Conservation (phyloP, 2,329 filamentous ascomycete species). For the Trichoderma atrobrunneum region DNA sequence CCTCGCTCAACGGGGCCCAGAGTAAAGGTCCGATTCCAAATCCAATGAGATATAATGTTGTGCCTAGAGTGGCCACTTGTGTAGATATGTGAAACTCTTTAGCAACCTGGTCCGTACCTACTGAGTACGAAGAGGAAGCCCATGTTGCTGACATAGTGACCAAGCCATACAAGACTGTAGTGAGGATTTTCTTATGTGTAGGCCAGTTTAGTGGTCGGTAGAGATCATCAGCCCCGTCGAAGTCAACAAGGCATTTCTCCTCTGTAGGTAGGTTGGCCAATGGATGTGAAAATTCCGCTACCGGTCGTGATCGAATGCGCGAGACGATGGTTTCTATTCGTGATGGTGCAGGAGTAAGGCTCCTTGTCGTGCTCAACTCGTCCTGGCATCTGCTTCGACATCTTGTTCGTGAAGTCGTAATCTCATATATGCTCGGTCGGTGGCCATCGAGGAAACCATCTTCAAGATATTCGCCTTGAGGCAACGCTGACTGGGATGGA, state of each 20-base stretch:
- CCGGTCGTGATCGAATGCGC: not conserved
- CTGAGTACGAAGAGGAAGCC: constrained; percentile 53
- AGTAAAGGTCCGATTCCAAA: constrained; percentile 60
- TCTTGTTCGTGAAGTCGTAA: not conserved
- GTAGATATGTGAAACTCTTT: constrained; percentile 42
- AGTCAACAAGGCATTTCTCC: constrained; percentile 59
- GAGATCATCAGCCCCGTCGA: constrained; percentile 68
- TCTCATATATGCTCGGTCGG: not conserved
- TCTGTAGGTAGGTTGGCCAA: constrained; percentile 36
- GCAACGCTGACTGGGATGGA: not conserved
- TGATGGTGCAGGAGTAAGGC: not conserved
- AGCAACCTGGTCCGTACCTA: constrained; percentile 54
- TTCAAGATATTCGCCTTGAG: not conserved
- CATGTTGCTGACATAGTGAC: constrained; percentile 49
- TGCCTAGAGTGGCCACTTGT: constrained; percentile 46
- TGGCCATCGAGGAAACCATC: not conserved
- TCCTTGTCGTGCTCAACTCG: not conserved
- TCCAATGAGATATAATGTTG: constrained; percentile 47
- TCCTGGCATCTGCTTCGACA: not conserved
- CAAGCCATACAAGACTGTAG: constrained; percentile 50
- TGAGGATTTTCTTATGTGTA: constrained; percentile 63
- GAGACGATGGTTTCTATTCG: not conserved
- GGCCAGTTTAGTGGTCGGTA: constrained; percentile 72
- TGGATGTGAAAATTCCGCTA: not conserved
- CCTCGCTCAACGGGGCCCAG: constrained; percentile 64